phyloP scores from a whole-genome alignment of 2,329 filamentous ascomycete genomes.

The Epichloe elymi region DNA sequence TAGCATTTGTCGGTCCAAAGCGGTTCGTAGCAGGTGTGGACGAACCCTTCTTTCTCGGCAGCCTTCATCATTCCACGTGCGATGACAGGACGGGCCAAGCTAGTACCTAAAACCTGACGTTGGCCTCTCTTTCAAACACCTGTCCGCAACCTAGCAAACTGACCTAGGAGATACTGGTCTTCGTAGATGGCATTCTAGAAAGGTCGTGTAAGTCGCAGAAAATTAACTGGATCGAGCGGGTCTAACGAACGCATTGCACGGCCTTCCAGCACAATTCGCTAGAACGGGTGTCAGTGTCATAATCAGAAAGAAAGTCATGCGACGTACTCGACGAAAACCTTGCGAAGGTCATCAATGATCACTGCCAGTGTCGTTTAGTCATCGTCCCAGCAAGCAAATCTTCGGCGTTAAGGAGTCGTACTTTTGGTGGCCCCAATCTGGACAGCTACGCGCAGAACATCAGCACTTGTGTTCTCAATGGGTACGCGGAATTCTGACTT shows the following conservation, averaged over 20 bases:
- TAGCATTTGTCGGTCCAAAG: not conserved
- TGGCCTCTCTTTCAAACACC: not conserved
- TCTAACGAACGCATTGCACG: slow-evolving; percentile 33
- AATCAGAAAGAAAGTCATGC: not conserved
- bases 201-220: not conserved
- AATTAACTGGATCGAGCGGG: not conserved
- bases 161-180: slow-evolving; percentile 28
- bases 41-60: slow-evolving; percentile 15
- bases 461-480: not conserved
- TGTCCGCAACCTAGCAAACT: not conserved
- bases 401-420: not conserved
- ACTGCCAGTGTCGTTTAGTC: slow-evolving; percentile 17
- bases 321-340: slow-evolving; percentile 53
- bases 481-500: slow-evolving; percentile 11
- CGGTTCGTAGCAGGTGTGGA: not conserved
- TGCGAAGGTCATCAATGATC: slow-evolving; percentile 47
- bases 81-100: slow-evolving; percentile 52
- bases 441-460: not conserved
- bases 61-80: slow-evolving; percentile 34
- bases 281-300: not conserved
- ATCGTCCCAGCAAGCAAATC: not conserved
- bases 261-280: slow-evolving; percentile 57
- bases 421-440: not conserved
- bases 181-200: slow-evolving; percentile 43
- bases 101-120: slow-evolving; percentile 28